Evolutionary conservation across 768 basidiomycete genomes (phyloP).

Genomic region (Panus rudis): DNA sequence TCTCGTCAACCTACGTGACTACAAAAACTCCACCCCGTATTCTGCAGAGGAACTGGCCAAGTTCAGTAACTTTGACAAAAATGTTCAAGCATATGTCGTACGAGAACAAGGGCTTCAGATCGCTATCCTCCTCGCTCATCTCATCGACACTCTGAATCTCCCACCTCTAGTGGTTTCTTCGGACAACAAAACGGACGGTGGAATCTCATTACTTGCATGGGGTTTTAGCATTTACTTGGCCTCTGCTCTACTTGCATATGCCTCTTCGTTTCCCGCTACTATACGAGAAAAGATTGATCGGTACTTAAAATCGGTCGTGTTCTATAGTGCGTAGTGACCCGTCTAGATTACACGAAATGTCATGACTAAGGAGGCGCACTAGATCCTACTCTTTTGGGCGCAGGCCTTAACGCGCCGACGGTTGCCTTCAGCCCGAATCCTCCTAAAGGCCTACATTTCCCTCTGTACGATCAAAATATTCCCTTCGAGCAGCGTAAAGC

Average conservation of each 20-base stretch:
- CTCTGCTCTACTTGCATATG: neutral
- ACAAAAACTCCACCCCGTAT: conserved; percentile 20
- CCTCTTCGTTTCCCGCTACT: neutral
- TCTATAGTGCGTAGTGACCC: no score
- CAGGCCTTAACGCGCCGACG: no score
- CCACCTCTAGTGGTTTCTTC: neutral
- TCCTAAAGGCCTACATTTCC: no score
- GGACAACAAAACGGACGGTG: conserved; percentile 1
- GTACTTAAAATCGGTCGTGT: no score
- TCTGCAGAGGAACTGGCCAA: conserved; percentile 10
- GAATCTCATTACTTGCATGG: conserved; percentile 5
- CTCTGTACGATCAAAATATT: no score
- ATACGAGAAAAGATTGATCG: no score
- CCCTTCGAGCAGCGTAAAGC: no score
- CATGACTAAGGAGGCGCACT: no score
- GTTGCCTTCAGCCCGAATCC: no score
- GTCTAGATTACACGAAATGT: no score
- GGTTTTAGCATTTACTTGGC: conserved; percentile 1
- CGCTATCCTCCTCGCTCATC: conserved; percentile 1
- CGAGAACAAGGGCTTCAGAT: conserved; percentile 4
- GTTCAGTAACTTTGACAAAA: neutral
- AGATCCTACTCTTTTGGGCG: no score
- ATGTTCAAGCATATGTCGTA: conserved; percentile 1
- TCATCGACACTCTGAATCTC: conserved; percentile 1
- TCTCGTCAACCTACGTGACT: conserved; percentile 18